Base-by-base conservation (phyloP, 345 rosid species). In the Erysimum cheiranthoides region DNA sequence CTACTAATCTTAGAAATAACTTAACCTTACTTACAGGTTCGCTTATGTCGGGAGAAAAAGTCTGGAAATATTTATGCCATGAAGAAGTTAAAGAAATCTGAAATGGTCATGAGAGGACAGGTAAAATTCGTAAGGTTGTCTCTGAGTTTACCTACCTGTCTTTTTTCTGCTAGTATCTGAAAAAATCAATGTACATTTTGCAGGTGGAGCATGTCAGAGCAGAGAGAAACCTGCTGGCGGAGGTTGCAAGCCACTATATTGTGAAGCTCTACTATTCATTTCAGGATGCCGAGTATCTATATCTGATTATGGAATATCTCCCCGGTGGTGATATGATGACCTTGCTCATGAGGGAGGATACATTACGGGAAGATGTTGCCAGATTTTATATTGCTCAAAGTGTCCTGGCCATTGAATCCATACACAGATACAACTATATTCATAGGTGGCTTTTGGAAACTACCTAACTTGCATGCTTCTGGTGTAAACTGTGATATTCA, bases 311-410 rank as follows among this genome's bases (percentile, higher is more conserved):
- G 98, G 97, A 93, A 77, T 93, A 93, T 82, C 92, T 93, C 46
- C 98, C 98, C 39, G 98, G 97, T 75, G 97, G 98, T 78, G 98
- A 93, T 85, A 78, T 91, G 90, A 91, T 93, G 98, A 93, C 97
- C 73, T 80, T 93, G 76, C 85, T 93, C 71, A 93, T 93, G 89
- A 85, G 98, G 78, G 93, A 89, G 85, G 98, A 93, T 59, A 93
- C 92, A 34, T 86, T 93, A 77, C 80, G 84, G 18, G 98, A 93
- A 83, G 80, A 87, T 54, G 98, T 88, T 25, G 93, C 98, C 39
- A 87, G 75, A 69, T 93, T 93, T 78, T 93, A 93, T 78, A 91
- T 93, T 67, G 98, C 97, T 74, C 98, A 90, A 76, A 91, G 98
- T 84, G 88, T 91, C 73, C 82, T 91, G 77, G 98, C 98, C 59